Conservation (phyloP, 1,284 basidiomycete genomes). For the Porphyrellus sp. region DNA sequence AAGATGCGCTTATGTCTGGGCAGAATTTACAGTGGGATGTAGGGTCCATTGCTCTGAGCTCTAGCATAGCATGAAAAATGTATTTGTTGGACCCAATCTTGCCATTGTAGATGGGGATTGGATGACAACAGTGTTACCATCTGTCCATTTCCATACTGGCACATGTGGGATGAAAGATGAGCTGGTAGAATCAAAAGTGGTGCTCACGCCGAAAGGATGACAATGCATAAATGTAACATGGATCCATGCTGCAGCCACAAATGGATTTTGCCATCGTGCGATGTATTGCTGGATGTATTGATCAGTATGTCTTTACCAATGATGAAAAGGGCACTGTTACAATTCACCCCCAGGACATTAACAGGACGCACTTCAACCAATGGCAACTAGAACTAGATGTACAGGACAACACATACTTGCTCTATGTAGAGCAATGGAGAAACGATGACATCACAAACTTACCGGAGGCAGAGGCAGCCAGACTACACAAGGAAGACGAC, state of each 20-base stretch:
- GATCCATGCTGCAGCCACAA: conserved; percentile 44
- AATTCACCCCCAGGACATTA: too few relatives aligned
- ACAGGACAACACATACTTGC: too few relatives aligned
- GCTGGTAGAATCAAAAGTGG: not conserved
- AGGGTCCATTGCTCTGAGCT: too few relatives aligned
- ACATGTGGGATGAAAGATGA: not conserved
- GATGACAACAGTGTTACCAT: conserved; percentile 40
- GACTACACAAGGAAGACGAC: too few relatives aligned
- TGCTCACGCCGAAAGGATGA: conserved; percentile 43
- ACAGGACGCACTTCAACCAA: too few relatives aligned
- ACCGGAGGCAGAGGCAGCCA: too few relatives aligned
- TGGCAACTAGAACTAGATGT: too few relatives aligned
- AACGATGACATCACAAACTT: too few relatives aligned
- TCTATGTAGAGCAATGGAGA: too few relatives aligned
- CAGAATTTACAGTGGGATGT: too few relatives aligned
- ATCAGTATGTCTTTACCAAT: not conserved
- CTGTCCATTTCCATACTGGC: conserved; percentile 43
- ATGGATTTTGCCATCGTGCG: conserved; percentile 40
- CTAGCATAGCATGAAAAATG: conserved; percentile 94
- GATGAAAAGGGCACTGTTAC: not conserved
- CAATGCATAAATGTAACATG: conserved; percentile 43
- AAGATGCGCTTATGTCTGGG: conserved; percentile 97
- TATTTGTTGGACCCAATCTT: conserved; percentile 91
- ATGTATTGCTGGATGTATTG: conserved; percentile 33
- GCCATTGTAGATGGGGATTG: conserved; percentile 83